Evolutionary conservation across 176 grass and related monocot species (phyloP), one percentile per base, ranked within the genome.

Genomic region (Carex pumila): DNA sequence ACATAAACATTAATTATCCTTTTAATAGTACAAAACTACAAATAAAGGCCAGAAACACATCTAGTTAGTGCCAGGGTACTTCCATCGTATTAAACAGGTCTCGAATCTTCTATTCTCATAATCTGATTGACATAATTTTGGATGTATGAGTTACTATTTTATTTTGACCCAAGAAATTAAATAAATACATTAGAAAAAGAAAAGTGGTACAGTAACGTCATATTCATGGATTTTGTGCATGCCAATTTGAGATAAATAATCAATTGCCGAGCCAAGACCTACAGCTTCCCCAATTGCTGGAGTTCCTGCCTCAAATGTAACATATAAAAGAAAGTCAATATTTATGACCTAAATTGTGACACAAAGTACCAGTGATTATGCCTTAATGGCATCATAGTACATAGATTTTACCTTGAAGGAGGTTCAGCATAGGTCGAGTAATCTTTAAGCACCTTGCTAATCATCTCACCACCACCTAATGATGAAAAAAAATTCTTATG

Each of bases 381-480:
- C 49, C 55, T 25, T 30, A 9, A 72, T 75, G 29, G 49, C 75
- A 68, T 58, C 67, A 54, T 61, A 75, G 5, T 75, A 30, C 22
- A 41, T 15, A 22, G 50, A 6, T 36, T 32, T 86, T 49, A 98
- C 95, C 92, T 98, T 79, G 92, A 93, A 83, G 95, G 95, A 52
- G 95, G 95, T 80, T 98, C 92, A 19, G 95, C 92, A 71, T 95
- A 98, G 74, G 95, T 95, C 6, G 95, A 95, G 82, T 92, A 89
- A 41, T 95, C 95, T 71, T 88, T 49, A 81, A 98, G 90, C 52
- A 98, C 95, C 55, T 93, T 91, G 39, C 85, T 87, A 83, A 98
- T 95, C 95, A 95, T 98, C 92, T 95, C 95, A 72, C 95, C 95
- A 29, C 95, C 95, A 64, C 92, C 95, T 98, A 73, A 45, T 84